Evolutionary conservation across 2,329 filamentous ascomycete genomes (phyloP).

Genomic region (Acrocalymma vagum): DNA sequence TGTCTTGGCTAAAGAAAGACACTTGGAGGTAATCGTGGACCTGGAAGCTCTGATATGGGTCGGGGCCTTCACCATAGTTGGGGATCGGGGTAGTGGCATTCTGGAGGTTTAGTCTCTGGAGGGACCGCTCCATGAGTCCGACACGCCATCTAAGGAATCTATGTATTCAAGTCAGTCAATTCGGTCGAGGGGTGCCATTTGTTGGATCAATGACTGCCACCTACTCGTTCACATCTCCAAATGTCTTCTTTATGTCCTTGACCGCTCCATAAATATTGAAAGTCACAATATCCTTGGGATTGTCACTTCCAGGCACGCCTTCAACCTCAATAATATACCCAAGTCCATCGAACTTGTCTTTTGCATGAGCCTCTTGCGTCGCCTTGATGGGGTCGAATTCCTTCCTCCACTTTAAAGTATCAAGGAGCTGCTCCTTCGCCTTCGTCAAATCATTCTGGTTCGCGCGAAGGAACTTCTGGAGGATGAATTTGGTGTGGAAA

Average conservation of each 20-base stretch:
- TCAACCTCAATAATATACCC: conserved; percentile 82
- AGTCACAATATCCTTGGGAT: conserved; percentile 74
- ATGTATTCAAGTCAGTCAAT: conserved; percentile 5
- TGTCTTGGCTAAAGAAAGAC: conserved; percentile 84
- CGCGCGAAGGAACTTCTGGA: conserved; percentile 94
- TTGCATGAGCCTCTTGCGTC: conserved; percentile 68
- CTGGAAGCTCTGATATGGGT: conserved; percentile 91
- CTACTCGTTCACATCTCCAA: conserved; percentile 82
- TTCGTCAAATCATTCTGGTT: conserved; percentile 79
- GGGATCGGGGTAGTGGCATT: conserved; percentile 75
- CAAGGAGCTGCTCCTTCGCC: conserved; percentile 79
- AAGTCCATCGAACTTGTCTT: conserved; percentile 76
- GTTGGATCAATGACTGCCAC: background rate
- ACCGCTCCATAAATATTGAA: conserved; percentile 95
- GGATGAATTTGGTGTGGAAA: conserved; percentile 80
- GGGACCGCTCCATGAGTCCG: conserved; percentile 86
- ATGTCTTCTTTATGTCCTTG: conserved; percentile 81
- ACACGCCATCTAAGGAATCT: conserved; percentile 92
- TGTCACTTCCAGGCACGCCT: conserved; percentile 60
- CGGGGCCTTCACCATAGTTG: conserved; percentile 69
- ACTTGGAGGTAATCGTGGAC: conserved; percentile 93
- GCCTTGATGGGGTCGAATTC: conserved; percentile 75
- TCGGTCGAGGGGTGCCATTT: background rate
- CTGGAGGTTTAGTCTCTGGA: conserved; percentile 76
- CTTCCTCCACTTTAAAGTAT: conserved; percentile 85